phyloP scores from a whole-genome alignment of 306 rosid genomes.

The Glycyrrhiza uralensis region DNA sequence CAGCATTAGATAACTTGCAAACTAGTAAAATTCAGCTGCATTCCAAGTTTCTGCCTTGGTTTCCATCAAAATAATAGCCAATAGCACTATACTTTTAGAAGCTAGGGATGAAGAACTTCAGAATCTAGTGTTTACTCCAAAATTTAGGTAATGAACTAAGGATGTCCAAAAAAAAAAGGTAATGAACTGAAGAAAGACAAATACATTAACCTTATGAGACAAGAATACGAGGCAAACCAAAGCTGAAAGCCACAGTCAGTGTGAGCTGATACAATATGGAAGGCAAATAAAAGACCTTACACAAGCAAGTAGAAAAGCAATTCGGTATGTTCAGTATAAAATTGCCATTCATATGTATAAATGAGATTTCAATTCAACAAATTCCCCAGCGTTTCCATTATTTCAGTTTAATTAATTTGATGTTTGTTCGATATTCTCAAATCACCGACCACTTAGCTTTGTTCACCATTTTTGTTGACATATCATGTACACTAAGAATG shows the following conservation, averaged over 20 bases:
- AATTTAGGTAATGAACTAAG: background rate
- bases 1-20: constrained; percentile 2
- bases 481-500: background rate
- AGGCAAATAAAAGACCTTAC: background rate
- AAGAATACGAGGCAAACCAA: background rate
- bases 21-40: background rate
- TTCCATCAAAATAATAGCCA: constrained; percentile 10
- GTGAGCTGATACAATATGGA: background rate
- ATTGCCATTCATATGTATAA: background rate
- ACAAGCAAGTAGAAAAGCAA: background rate
- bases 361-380: background rate
- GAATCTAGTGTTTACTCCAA: background rate
- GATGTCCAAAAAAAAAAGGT: background rate
- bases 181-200: background rate
- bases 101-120: background rate
- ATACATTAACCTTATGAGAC: background rate
- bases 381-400: background rate
- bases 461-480: background rate
- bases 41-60: background rate
- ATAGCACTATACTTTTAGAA: background rate
- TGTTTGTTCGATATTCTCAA: background rate
- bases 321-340: background rate
- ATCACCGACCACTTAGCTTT: background rate
- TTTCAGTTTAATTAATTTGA: constrained; percentile 2
- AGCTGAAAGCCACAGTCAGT: background rate